phyloP scores from a whole-genome alignment of 2,329 filamentous ascomycete genomes.

The Drechslerella stenobrocha region DNA sequence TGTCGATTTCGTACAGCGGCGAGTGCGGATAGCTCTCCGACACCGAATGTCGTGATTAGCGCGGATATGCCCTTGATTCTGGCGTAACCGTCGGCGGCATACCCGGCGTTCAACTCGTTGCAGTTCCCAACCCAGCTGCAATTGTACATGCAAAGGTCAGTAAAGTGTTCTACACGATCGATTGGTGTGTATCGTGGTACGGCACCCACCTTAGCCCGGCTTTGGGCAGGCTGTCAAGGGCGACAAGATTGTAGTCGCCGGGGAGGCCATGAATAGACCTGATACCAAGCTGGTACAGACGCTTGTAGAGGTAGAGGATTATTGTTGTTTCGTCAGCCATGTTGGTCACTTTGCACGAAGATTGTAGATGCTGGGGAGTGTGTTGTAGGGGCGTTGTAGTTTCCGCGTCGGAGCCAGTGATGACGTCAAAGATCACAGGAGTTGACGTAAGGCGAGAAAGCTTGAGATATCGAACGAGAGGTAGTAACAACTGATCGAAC shows the following conservation, averaged over 20 bases:
- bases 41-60: conserved; percentile 74
- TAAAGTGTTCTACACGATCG: not conserved
- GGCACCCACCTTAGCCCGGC: conserved; percentile 60
- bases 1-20: conserved; percentile 60
- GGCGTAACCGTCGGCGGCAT: conserved; percentile 79
- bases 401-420: not conserved
- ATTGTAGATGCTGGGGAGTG: conserved; percentile 14
- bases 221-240: conserved; percentile 68
- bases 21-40: conserved; percentile 71
- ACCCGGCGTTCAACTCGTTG: conserved; percentile 75
- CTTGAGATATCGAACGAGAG: too few relatives aligned
- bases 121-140: conserved; percentile 60
- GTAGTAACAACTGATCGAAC: too few relatives aligned
- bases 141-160: conserved; percentile 4
- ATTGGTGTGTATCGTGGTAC: not conserved
- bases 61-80: conserved; percentile 71
- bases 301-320: conserved; percentile 65
- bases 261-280: conserved; percentile 70
- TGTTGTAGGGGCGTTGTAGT: conserved; percentile 7
- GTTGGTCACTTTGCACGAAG: conserved; percentile 5
- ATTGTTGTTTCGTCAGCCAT: conserved; percentile 50
- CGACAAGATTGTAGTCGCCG: conserved; percentile 72
- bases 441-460: too few relatives aligned
- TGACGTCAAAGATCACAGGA: too few relatives aligned
- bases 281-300: conserved; percentile 67